phyloP scores from a whole-genome alignment of 2,329 filamentous ascomycete genomes.

The Niveomyces coronatus region DNA sequence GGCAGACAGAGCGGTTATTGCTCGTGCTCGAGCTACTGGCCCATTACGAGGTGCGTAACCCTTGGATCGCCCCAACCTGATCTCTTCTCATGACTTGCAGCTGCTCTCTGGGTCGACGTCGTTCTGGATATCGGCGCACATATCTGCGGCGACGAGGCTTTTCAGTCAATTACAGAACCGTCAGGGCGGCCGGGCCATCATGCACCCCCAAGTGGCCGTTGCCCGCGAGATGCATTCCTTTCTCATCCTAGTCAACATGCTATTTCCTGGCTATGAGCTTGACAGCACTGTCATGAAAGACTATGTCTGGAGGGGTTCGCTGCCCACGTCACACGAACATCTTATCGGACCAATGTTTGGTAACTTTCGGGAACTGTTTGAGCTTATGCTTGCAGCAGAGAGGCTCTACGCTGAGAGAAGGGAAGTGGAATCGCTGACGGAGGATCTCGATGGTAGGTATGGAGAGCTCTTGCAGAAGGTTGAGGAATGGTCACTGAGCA shows the following conservation, averaged over 20 bases:
- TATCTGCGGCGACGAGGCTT: neutral
- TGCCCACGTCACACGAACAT: neutral
- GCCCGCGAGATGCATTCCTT: neutral
- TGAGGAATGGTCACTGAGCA: neutral
- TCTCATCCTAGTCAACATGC: neutral
- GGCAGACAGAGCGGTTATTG: neutral
- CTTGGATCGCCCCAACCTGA: no score
- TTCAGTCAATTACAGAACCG: neutral
- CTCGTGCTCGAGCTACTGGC: neutral
- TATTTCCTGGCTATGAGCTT: neutral
- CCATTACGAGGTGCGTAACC: neutral
- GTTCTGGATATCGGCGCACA: neutral
- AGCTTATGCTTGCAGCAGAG: neutral
- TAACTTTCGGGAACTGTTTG: neutral
- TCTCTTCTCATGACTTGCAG: neutral
- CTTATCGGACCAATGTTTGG: neutral
- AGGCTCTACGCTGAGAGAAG: neutral
- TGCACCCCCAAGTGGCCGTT: neutral
- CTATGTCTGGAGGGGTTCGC: neutral
- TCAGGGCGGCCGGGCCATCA: neutral
- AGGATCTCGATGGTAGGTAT: neutral
- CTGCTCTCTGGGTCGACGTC: neutral
- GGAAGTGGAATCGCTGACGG: neutral
- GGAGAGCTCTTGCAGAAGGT: neutral
- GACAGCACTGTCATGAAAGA: neutral